Percentiles rank a stretch among this genome's conserved stretches.
phyloP scores from a whole-genome alignment of 768 basidiomycete species.

The Trametes maxima region DNA sequence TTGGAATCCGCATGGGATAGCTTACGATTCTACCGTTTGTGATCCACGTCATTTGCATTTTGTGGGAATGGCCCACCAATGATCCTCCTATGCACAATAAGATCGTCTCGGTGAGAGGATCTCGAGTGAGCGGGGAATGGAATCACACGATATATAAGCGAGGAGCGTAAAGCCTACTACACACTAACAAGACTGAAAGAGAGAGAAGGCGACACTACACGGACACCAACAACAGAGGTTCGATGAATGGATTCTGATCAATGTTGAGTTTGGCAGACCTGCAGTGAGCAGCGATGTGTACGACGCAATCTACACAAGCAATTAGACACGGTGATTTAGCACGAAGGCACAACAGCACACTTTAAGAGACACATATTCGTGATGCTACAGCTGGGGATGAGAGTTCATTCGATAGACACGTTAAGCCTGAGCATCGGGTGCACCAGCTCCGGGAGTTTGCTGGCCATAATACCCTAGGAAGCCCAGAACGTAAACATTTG shows the following conservation, averaged over 20 bases:
- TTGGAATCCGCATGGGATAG: no score
- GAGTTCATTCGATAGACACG: conserved; percentile 14
- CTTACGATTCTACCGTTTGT: neutral
- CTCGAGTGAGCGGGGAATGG: neutral
- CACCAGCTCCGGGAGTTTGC: conserved; percentile 61
- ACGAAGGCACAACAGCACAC: conserved; percentile 25
- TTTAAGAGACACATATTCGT: conserved; percentile 22
- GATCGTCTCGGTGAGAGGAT: neutral
- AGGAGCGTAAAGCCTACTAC: conserved; percentile 12
- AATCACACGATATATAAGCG: conserved; percentile 12
- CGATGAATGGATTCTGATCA: neutral
- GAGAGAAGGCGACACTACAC: conserved; percentile 8
- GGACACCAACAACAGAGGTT: conserved; percentile 5
- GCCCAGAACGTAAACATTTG: neutral
- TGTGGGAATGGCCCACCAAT: neutral
- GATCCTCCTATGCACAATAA: neutral
- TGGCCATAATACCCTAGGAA: conserved; percentile 78
- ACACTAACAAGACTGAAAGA: conserved; percentile 5
- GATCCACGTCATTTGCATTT: neutral
- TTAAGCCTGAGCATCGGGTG: conserved; percentile 49
- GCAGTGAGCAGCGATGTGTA: conserved; percentile 3
- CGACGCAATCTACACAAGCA: conserved; percentile 8
- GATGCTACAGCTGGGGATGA: conserved; percentile 24
- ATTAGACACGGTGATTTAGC: conserved; percentile 5
- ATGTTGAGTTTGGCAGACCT: conserved; percentile 5